These are phyloP conservation scores for Cyclaneusma minus DNA, from an alignment of 2,329 filamentous ascomycete species.

Conservation along the genomic window DNA sequence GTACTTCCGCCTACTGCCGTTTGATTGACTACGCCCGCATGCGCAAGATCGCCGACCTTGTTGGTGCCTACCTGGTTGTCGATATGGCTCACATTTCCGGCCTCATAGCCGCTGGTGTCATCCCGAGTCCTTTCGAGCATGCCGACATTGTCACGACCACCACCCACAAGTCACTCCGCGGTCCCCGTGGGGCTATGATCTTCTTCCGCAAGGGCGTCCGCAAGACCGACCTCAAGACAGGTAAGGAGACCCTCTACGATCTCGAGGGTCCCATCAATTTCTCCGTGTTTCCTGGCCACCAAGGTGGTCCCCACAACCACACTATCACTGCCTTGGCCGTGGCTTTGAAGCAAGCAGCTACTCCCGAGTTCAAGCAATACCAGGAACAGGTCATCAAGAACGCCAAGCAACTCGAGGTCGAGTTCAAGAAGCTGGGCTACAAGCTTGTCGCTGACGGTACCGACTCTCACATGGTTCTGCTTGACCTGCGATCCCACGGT, in stretches of 20 bases:
- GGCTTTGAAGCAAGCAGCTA: slow-evolving; percentile 84
- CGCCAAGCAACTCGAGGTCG: slow-evolving; percentile 76
- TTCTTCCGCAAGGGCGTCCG: slow-evolving; percentile 98
- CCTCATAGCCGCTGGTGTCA: slow-evolving; percentile 81
- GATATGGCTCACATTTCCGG: slow-evolving; percentile 99
- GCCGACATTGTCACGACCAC: slow-evolving; percentile 97
- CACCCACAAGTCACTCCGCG: slow-evolving; percentile 97
- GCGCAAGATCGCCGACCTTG: slow-evolving; percentile 86
- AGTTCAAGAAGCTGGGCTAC: slow-evolving; percentile 77
- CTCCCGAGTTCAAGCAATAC: slow-evolving; percentile 83
- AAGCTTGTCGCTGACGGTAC: slow-evolving; percentile 92
- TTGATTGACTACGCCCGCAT: slow-evolving; percentile 94
- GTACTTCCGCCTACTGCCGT: slow-evolving; percentile 95
- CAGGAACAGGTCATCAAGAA: slow-evolving; percentile 87
- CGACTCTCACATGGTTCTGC: slow-evolving; percentile 92
- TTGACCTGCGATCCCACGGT: slow-evolving; percentile 76
- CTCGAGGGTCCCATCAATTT: slow-evolving; percentile 95
- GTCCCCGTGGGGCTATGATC: slow-evolving; percentile 97
- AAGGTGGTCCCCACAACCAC: slow-evolving; percentile 98
- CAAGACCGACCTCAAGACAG: slow-evolving; percentile 76
- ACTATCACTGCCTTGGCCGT: slow-evolving; percentile 96
- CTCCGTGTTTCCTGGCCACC: slow-evolving; percentile 97
- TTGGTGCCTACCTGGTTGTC: slow-evolving; percentile 86
- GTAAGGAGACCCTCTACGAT: slow-evolving; percentile 82
- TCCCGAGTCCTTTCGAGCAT: slow-evolving; percentile 81